A percentile compares a stretch with the other conserved stretches of the same genome.
These are phyloP conservation scores for Triticum aestivum DNA, from an alignment of 176 grass and related monocot species.

Conservation along the genomic window IWGSC_CS_RefSeq_v2.1 NC_057805.1:81246329-81246828, in stretches of 20 bases:
- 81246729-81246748: not conserved
- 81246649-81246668: not conserved
- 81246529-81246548: not conserved
- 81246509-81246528: not conserved
- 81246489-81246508: not conserved
- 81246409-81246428: not conserved
- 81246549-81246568: not conserved
- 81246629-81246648: not conserved
- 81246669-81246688: too few species aligned
- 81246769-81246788: not conserved
- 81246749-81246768: not conserved
- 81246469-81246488: not conserved
- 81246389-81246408: too few species aligned
- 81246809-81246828: not conserved
- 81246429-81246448: not conserved
- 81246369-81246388: too few species aligned
- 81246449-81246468: not conserved
- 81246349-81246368: not conserved
- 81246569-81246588: not conserved
- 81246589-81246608: not conserved
- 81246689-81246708: not conserved
- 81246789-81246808: not conserved
- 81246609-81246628: not conserved
- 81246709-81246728: not conserved
- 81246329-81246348: slow-evolving; percentile 2